phyloP scores from a whole-genome alignment of 495 filamentous ascomycete species.

The Apiosordaria backusii region DNA sequence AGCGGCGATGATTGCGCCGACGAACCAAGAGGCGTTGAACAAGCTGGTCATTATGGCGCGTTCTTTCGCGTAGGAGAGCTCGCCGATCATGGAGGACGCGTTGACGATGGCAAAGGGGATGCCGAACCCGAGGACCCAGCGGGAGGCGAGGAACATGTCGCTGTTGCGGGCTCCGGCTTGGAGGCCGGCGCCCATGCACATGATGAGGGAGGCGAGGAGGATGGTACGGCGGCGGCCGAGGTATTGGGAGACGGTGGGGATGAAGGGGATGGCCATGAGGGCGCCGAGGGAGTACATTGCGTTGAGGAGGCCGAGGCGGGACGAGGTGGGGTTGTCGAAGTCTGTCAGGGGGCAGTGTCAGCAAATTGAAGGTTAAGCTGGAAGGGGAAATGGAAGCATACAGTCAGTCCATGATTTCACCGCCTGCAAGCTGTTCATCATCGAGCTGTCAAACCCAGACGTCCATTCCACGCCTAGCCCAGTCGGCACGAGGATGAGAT shows the following conservation, averaged over 20 bases:
- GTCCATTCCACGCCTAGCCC: constrained; percentile 66
- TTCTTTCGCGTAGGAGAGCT: constrained; percentile 58
- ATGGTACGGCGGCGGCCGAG: constrained; percentile 55
- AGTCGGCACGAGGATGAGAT: constrained; percentile 60
- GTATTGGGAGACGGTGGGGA: constrained; percentile 48
- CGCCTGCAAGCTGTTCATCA: constrained; percentile 63
- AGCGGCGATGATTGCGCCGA: constrained; percentile 55
- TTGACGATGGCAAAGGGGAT: constrained; percentile 59
- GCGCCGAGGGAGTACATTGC: constrained; percentile 44
- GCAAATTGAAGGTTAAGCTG: background rate
- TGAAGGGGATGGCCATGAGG: constrained; percentile 50
- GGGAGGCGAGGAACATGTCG: constrained; percentile 58
- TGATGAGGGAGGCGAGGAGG: constrained; percentile 49
- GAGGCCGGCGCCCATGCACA: constrained; percentile 28
- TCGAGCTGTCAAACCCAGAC: constrained; percentile 61
- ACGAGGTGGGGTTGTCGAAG: constrained; percentile 37
- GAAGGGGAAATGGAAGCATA: constrained; percentile 27
- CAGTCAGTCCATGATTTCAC: constrained; percentile 55
- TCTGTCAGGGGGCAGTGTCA: constrained; percentile 18
- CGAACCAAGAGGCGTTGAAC: constrained; percentile 58
- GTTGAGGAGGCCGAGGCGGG: constrained; percentile 37
- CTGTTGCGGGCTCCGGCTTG: constrained; percentile 29
- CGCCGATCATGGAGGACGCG: constrained; percentile 56
- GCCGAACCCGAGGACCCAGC: constrained; percentile 59
- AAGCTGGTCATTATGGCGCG: constrained; percentile 57